A percentile compares a stretch with the other conserved stretches of the same genome.
Conservation (phyloP, 352 stramenopile genomes). For the Globisporangium solare region DNA sequence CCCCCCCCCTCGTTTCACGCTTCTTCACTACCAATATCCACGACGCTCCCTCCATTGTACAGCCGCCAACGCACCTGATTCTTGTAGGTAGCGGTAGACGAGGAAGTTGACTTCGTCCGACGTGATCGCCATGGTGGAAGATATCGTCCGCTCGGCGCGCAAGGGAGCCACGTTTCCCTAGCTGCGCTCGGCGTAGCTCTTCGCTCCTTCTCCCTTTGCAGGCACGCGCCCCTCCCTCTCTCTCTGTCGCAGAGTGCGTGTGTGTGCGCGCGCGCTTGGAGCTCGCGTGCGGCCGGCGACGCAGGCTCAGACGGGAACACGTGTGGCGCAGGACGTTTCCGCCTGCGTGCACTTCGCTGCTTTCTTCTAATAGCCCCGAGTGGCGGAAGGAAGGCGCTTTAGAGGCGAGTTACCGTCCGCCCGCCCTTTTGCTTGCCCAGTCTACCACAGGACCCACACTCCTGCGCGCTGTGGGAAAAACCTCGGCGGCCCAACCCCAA, state of each 20-base stretch:
- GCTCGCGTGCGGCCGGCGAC: not conserved
- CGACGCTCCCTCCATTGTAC: not conserved
- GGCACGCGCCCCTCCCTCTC: not conserved
- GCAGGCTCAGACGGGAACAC: not conserved
- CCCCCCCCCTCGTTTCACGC: not conserved
- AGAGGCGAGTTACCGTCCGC: constrained; percentile 4
- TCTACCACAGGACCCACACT: not conserved
- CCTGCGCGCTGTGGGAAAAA: constrained; percentile 1
- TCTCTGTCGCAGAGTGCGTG: not conserved
- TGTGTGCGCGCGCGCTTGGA: not conserved
- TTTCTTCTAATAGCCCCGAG: constrained; percentile 3
- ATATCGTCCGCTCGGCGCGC: not conserved
- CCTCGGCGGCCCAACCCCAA: not conserved
- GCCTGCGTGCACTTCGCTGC: not conserved
- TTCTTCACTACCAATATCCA: not conserved
- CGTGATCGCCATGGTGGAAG: constrained; percentile 78
- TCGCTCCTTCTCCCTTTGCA: not conserved
- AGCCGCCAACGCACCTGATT: constrained; percentile 71
- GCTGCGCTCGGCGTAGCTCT: not conserved
- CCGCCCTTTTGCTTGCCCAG: constrained; percentile 10
- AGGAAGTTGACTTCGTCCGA: constrained; percentile 98
- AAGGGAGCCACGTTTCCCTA: not conserved
- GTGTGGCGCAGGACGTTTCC: constrained; percentile 9
- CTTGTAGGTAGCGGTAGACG: constrained; percentile 96
- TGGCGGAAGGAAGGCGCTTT: constrained; percentile 6